Base-by-base conservation (phyloP, 352 stramenopile genomes). In the Phytophthora multivora region DNA sequence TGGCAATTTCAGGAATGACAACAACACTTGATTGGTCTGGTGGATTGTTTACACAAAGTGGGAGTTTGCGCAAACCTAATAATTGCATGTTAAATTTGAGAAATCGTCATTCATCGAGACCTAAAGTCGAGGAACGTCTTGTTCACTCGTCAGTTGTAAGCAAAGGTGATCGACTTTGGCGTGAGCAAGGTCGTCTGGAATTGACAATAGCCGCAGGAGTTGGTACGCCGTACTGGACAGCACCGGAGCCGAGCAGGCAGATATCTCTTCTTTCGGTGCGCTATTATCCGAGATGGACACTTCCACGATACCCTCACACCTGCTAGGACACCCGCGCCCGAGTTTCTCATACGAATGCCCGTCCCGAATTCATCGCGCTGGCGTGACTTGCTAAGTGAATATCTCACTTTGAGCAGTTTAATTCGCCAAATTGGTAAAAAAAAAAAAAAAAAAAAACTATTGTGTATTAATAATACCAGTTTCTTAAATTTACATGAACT, bases 241-340 rank as follows among this genome's bases (percentile, higher is more conserved):
- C 40, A 15, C 40, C 40, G 16, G 40, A 46, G 19, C 62, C 13
- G 62, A 81, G 26, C 76, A 80, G 41, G 66, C 77, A 23, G 79
- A 89, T 42, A 76, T 89, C 7, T 89, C 85, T 53, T 79, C 72
- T 18, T 83, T 86, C 49, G 80, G 77, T 23, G 71, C 86, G 10
- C n/a, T 82, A 28, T 42, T 82, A 9, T 63, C 66, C 2, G 40
- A 79, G 67, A 6, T 59, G 28, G 28, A 33, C 9, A 33, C 28
- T 69, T 60, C 47, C 41, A 65, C 23, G 48, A 58, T 23, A 49
- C 28, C 19, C 25, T 41, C 16, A 45, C 36, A 8, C 15, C 23
- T 46, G 16, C 30, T 9, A 2, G 40, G 40, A 28, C 16, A 15
- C 16, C 19, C 30, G 10, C 16, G 40, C 7, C 19, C 40, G 9